Base-by-base conservation (phyloP, 2,329 filamentous ascomycete genomes). In the Coniochaeta prunicola region DNA sequence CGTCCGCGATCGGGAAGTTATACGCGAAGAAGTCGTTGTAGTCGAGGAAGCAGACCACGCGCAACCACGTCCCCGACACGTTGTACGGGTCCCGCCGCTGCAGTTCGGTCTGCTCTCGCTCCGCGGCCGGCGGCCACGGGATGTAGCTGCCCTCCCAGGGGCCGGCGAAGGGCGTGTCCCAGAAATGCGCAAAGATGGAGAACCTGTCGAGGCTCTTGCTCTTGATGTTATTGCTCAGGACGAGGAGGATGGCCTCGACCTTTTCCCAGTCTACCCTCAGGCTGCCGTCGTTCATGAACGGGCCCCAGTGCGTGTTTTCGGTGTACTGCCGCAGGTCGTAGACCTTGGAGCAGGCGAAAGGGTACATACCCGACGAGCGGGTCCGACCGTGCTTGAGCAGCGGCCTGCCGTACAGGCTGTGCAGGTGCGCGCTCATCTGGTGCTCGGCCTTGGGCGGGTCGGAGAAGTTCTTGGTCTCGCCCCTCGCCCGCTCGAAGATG, bases 251-350 rank as follows among this genome's bases (percentile, higher is more conserved):
- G 9, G 87, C 85, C 71, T 92, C 89, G 12, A 92, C 74, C 73
- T 89, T 90, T 71, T 92, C 88, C 90, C 90, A 93, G 70, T 93
- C 89, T 0, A 90, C 86, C 5, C 73, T 71, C 57, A 78, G 79
- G 2, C 76, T 79, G 1, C 80, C 83, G 66, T 92, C 88, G 56
- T 82, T 75, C 66, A 80, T 74, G 65, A 90, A 92, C 0, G 90
- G 90, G 0, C 90, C 90, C 89, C 89, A 92, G 36, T 77, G 69
- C 1, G 81, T 87, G 28, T 71, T 69, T 1, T 74, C 69, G 0
- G 82, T 88, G 70, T 91, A 90, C 63, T 87, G 80, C 1, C 89
- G 78, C 54, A 92, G 72, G 67, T 92, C 89, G 64, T 92, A 93
- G 3, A 92, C 87, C 61, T 83, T 82, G 53, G 84, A 82, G 58